These are phyloP conservation scores for Sporopachydermia lactativora DNA, from an alignment of 805 yeast species.

Conservation along the genomic window DNA sequence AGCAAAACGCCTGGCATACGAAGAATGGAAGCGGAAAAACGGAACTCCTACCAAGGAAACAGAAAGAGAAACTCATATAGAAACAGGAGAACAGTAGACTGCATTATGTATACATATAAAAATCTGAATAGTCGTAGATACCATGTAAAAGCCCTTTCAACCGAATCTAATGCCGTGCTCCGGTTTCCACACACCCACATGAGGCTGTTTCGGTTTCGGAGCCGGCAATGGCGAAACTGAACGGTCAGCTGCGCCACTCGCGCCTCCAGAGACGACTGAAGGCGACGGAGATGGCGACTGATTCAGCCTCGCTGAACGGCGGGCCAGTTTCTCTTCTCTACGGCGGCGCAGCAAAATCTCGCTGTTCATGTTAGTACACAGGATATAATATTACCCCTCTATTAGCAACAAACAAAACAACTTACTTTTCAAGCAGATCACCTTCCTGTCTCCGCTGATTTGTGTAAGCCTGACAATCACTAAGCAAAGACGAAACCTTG, in stretches of 20 bases:
- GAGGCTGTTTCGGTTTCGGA: conserved; percentile 1
- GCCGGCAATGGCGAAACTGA: not conserved
- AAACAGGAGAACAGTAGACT: not conserved
- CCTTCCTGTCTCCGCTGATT: conserved; percentile 37
- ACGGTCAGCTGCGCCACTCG: no score
- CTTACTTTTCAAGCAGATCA: conserved; percentile 31
- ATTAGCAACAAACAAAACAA: conserved; percentile 8
- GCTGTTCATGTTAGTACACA: no score
- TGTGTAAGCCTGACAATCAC: conserved; percentile 39
- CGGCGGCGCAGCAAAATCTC: not conserved
- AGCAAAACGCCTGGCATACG: not conserved
- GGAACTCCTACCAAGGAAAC: not conserved
- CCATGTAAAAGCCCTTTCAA: not conserved
- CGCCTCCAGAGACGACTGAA: no score
- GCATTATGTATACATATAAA: not conserved
- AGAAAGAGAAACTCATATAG: not conserved
- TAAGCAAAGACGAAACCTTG: conserved; percentile 29
- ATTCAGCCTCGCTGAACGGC: not conserved
- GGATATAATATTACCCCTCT: no score
- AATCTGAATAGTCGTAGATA: no score
- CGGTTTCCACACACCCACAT: not conserved
- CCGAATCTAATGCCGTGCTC: conserved; percentile 1
- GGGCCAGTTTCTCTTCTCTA: not conserved
- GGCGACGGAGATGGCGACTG: not conserved
- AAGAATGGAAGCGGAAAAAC: not conserved